phyloP scores from a whole-genome alignment of 2,329 filamentous ascomycete genomes.

The Lojkania enalia region DNA sequence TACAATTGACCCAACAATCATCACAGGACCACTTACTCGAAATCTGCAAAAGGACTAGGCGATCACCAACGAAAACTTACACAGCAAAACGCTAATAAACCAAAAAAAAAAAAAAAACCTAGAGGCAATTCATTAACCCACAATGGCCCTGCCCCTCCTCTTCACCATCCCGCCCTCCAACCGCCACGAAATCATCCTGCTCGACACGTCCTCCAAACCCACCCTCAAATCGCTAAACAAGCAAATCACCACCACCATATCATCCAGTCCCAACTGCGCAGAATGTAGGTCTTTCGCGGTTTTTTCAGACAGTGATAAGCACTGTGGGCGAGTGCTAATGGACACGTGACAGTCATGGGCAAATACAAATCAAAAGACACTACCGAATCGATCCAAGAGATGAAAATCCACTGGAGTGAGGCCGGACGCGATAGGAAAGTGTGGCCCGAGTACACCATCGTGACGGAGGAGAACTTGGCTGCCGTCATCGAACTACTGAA shows the following conservation, averaged over 20 bases:
- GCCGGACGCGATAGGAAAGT: constrained; percentile 32
- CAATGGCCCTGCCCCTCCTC: constrained; percentile 29
- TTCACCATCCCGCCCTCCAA: constrained; percentile 39
- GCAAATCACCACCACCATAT: constrained; percentile 30
- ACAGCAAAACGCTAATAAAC: background rate
- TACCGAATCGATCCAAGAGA: constrained; percentile 32
- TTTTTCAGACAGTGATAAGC: background rate
- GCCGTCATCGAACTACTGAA: constrained; percentile 36
- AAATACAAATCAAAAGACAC: constrained; percentile 32
- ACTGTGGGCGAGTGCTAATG: background rate
- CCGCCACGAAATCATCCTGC: constrained; percentile 38
- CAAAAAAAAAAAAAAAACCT: background rate
- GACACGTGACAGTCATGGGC: constrained; percentile 27
- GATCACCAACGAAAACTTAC: no score
- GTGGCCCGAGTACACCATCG: constrained; percentile 40
- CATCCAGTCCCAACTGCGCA: constrained; percentile 31
- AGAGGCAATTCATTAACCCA: background rate
- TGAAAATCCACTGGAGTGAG: constrained; percentile 37
- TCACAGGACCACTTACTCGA: no score
- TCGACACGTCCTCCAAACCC: constrained; percentile 24
- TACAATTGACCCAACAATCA: no score
- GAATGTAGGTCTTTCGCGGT: constrained; percentile 28
- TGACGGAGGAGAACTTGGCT: constrained; percentile 36
- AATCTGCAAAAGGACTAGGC: no score
- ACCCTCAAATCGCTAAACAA: constrained; percentile 38